Conservation (phyloP, 306 rosid species). For the Dryas drummondii region DNA sequence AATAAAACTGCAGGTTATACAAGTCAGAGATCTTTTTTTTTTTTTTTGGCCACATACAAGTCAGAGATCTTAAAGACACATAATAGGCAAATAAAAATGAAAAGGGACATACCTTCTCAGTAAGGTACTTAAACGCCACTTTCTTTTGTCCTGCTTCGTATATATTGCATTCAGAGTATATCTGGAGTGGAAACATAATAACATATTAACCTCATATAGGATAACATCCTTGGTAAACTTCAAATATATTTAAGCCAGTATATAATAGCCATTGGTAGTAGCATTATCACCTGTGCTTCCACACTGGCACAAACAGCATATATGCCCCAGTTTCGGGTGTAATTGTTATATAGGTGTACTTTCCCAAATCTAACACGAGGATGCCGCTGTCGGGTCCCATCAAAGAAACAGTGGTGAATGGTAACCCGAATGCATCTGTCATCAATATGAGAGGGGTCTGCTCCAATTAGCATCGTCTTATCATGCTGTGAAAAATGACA, state of each 20-base stretch:
- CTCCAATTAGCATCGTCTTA: slow-evolving; percentile 90
- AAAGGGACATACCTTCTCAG: slow-evolving; percentile 65
- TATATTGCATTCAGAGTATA: slow-evolving; percentile 85
- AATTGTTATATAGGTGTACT: slow-evolving; percentile 89
- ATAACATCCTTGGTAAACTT: slow-evolving; percentile 12
- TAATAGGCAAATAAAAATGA: background rate
- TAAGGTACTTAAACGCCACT: slow-evolving; percentile 73
- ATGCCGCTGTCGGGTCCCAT: slow-evolving; percentile 90
- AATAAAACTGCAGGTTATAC: background rate
- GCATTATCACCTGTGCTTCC: slow-evolving; percentile 71
- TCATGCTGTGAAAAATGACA: slow-evolving; percentile 84
- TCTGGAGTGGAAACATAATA: slow-evolving; percentile 43
- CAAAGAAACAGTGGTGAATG: slow-evolving; percentile 92
- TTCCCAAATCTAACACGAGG: slow-evolving; percentile 87
- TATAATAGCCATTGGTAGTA: slow-evolving; percentile 9
- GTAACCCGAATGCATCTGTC: slow-evolving; percentile 90
- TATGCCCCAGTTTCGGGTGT: slow-evolving; percentile 94
- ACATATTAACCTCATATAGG: background rate
- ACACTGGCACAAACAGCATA: slow-evolving; percentile 98
- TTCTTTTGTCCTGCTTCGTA: slow-evolving; percentile 97
- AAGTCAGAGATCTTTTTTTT: background rate
- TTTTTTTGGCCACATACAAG: too few relatives aligned
- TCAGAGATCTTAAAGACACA: background rate
- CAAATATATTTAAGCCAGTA: background rate
- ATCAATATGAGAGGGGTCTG: slow-evolving; percentile 67